Evolutionary conservation across 2,329 filamentous ascomycete species (phyloP).

Genomic region (Aureobasidium sp.): DNA sequence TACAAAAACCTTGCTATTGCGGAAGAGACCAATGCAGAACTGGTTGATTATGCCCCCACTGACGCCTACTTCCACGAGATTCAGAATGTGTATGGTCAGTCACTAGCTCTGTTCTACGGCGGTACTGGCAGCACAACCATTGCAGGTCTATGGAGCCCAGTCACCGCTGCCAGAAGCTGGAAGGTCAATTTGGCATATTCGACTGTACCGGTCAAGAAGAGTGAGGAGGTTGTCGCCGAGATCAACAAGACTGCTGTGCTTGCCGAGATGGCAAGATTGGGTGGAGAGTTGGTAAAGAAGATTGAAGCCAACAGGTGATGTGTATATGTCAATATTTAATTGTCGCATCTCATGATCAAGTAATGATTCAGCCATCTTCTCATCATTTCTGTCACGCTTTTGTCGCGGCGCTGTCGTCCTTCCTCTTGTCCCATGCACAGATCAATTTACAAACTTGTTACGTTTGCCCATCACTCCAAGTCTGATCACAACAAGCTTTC

Average conservation of each 20-base stretch:
- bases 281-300: slow-evolving; percentile 55
- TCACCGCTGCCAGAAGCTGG: slow-evolving; percentile 51
- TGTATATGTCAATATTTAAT: too few species aligned
- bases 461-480: too few species aligned
- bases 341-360: too few species aligned
- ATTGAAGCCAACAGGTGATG: slow-evolving; percentile 34
- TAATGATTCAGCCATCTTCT: too few species aligned
- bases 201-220: slow-evolving; percentile 46
- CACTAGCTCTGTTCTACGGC: slow-evolving; percentile 75
- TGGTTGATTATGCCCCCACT: slow-evolving; percentile 54
- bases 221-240: slow-evolving; percentile 44
- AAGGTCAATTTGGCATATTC: slow-evolving; percentile 65
- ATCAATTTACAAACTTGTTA: too few species aligned
- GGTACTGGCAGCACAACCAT: slow-evolving; percentile 50
- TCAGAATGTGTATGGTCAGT: slow-evolving; percentile 56
- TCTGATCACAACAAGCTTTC: too few species aligned
- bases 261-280: slow-evolving; percentile 62
- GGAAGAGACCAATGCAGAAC: slow-evolving; percentile 37
- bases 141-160: slow-evolving; percentile 60
- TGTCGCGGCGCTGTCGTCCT: too few species aligned
- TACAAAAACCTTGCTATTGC: slow-evolving; percentile 77
- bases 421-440: too few species aligned
- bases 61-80: slow-evolving; percentile 62
- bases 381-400: too few species aligned
- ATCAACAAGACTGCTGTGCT: slow-evolving; percentile 63